A percentile compares a stretch with the other conserved stretches of the same genome.
These are phyloP conservation scores for Trametes gibbosa DNA, from an alignment of 768 basidiomycete genomes.

Conservation along the genomic window DNA sequence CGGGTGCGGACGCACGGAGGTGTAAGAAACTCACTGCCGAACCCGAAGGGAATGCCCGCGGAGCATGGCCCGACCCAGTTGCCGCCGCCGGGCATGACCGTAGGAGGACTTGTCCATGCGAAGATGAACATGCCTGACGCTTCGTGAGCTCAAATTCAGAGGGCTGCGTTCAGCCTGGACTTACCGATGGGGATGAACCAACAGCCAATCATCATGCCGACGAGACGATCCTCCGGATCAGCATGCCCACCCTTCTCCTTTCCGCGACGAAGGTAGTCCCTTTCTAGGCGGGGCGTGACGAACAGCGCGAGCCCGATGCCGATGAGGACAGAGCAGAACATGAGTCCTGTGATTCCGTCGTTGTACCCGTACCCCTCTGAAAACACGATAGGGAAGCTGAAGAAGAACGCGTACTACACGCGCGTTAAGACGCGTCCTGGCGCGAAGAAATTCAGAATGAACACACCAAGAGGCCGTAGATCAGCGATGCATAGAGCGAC, in stretches of 20 bases:
- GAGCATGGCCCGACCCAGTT: constrained; percentile 37
- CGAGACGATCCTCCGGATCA: constrained; percentile 42
- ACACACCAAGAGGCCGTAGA: constrained; percentile 37
- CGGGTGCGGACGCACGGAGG: neutral
- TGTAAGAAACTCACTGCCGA: constrained; percentile 26
- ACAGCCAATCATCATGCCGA: constrained; percentile 38
- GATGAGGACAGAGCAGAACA: constrained; percentile 40
- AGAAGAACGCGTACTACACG: constrained; percentile 32
- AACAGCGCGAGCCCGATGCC: constrained; percentile 36
- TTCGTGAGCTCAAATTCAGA: neutral
- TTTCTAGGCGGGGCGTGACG: constrained; percentile 35
- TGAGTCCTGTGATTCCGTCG: constrained; percentile 37
- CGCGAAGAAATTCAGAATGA: too few relatives aligned
- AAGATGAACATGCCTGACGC: constrained; percentile 38
- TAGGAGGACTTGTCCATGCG: constrained; percentile 39
- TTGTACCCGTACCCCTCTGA: constrained; percentile 36
- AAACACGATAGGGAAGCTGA: constrained; percentile 38
- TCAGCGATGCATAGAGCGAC: constrained; percentile 42
- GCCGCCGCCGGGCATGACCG: constrained; percentile 33
- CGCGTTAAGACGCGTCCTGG: neutral
- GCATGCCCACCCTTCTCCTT: constrained; percentile 36
- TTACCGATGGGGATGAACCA: constrained; percentile 33
- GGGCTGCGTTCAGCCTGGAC: neutral
- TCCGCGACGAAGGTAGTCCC: constrained; percentile 31
- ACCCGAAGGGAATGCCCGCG: constrained; percentile 38